phyloP scores from a whole-genome alignment of 75 land plant genomes.

The Chamaecyparis obtusa region DNA sequence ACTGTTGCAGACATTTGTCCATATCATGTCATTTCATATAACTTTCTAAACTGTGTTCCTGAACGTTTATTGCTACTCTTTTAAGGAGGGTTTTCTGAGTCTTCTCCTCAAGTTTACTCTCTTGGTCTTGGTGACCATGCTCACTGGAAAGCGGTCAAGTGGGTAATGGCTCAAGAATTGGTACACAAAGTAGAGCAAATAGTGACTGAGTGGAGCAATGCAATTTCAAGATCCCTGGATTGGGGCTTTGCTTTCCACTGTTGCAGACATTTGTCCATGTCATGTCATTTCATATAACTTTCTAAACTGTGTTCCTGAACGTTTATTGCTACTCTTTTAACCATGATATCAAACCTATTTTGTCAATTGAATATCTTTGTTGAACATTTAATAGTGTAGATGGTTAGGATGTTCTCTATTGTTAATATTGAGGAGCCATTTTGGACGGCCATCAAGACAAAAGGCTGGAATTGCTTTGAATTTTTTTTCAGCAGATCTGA shows the following conservation, averaged over 20 bases:
- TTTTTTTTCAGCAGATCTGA: not conserved
- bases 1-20: not conserved
- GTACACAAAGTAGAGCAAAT: not conserved
- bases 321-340: not conserved
- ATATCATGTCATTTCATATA: not conserved
- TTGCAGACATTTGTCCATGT: not conserved
- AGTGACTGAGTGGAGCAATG: not conserved
- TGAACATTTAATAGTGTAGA: not conserved
- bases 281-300: not conserved
- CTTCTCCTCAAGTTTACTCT: slow-evolving; percentile 10
- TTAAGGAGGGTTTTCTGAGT: no score
- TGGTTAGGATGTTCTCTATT: not conserved
- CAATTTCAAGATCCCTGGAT: not conserved
- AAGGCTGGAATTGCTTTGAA: not conserved
- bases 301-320: not conserved
- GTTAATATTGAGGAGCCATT: not conserved
- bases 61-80: not conserved
- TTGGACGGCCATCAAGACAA: not conserved
- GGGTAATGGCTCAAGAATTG: slow-evolving; percentile 11
- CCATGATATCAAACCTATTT: not conserved
- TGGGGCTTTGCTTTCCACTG: not conserved
- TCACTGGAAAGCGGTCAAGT: slow-evolving; percentile 13
- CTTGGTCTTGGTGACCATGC: slow-evolving; percentile 20
- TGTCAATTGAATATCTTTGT: not conserved
- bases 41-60: not conserved